Evolutionary conservation across 140 eudicot species (phyloP), one percentile per base, ranked within the genome.

Genomic region (Anethum foeniculum): DNA sequence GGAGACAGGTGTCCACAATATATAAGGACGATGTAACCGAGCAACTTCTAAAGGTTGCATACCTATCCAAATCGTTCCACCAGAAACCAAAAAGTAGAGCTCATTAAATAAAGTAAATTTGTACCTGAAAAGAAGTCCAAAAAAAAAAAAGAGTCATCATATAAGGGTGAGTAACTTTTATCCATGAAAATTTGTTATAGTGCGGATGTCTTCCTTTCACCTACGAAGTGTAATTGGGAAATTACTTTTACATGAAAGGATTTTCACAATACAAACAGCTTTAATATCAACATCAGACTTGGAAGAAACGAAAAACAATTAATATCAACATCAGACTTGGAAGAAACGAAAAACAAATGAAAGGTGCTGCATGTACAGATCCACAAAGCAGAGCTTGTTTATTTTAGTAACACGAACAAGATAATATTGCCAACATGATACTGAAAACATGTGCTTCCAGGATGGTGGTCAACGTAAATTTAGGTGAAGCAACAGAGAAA

Each of bases 41-140:
- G 47, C 13, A 83, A 34, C 27, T 36, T 41, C 77, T 81, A 12
- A 71, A 23, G 78, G 86, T 81, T 79, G 68, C 75, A 52, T 90
- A 95, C 99, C 99, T 0, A 91, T 89, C 99, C 99, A 95, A 80
- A 95, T 86, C 32, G 99, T 95, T 77, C 99, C 99, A 68, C 99
- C 99, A 74, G 96, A 91, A 75, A 95, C 98, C 89, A 95, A 84
- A 91, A 95, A 95, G 85, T 95, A 95, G 77, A 95, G 97, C 88
- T 95, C 97, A 49, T 95, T 95, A 85, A 95, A 95, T 82, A 95
- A 87, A 69, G 99, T 95, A 81, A 95, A 95, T 74, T 91, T 95
- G 89, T 95, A 95, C 99, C 97, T 95, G 93, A 74, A 84, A 78
- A 85, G 74, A 67, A 21, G 80, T 69, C 14, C 80, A 21, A 69